Conservation (phyloP, 768 basidiomycete species). For the Mycena rebaudengoi region DNA sequence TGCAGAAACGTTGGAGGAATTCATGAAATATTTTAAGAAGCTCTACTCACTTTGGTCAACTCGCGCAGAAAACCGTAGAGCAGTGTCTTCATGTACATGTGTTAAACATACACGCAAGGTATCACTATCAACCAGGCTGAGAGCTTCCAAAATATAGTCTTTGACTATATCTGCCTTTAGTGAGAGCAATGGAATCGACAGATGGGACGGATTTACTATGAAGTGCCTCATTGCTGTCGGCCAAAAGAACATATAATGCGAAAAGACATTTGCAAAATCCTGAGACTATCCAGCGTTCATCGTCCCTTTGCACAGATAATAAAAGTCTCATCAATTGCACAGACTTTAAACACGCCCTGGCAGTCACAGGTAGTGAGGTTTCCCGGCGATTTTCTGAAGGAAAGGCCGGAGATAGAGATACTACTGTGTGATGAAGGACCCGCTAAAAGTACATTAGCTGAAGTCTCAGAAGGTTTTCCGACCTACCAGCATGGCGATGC, state of each 20-base stretch:
- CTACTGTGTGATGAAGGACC: constrained; percentile 33
- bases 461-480: neutral
- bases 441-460: constrained; percentile 27
- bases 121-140: constrained; percentile 32
- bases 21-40: no score
- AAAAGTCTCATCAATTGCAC: constrained; percentile 12
- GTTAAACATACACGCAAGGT: constrained; percentile 28
- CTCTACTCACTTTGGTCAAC: constrained; percentile 46
- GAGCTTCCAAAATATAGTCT: constrained; percentile 41
- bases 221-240: constrained; percentile 29
- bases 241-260: constrained; percentile 36
- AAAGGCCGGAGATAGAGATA: constrained; percentile 8
- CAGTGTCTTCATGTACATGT: constrained; percentile 29
- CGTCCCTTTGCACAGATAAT: neutral
- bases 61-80: constrained; percentile 34
- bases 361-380: constrained; percentile 33
- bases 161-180: constrained; percentile 34
- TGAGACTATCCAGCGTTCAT: constrained; percentile 24
- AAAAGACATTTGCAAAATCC: constrained; percentile 38
- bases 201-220: constrained; percentile 27
- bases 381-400: constrained; percentile 18
- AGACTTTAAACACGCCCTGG: constrained; percentile 28
- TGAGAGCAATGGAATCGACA: neutral
- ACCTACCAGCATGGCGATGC: constrained; percentile 38
- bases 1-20: no score